A percentile compares a stretch with the other conserved stretches of the same genome.
Conservation (phyloP, 1,284 basidiomycete genomes). For the Papiliotrema terrestris region DNA sequence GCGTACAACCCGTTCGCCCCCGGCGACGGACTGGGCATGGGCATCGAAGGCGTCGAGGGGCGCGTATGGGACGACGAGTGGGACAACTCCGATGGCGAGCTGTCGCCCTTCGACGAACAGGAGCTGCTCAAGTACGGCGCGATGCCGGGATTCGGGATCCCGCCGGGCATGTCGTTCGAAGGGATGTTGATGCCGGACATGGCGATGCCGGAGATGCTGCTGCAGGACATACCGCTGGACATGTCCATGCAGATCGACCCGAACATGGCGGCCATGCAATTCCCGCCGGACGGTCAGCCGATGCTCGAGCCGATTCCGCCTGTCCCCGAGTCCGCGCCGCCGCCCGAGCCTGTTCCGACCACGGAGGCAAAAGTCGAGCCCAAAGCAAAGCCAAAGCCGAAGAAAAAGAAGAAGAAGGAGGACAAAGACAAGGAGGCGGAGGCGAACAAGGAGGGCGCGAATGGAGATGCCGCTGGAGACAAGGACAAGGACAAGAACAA, state of each 20-base stretch:
- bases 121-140: background rate
- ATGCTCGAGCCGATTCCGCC: background rate
- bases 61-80: slow-evolving; percentile 22
- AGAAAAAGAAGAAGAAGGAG: slow-evolving; percentile 7
- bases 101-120: slow-evolving; percentile 15
- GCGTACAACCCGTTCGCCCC: slow-evolving; percentile 47
- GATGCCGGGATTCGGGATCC: too few species aligned
- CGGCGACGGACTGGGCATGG: slow-evolving; percentile 34
- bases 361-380: background rate
- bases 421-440: slow-evolving; percentile 8
- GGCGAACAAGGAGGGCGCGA: slow-evolving; percentile 5
- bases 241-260: too few species aligned
- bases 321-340: background rate
- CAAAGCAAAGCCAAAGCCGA: slow-evolving; percentile 9
- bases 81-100: slow-evolving; percentile 22
- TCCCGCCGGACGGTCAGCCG: background rate
- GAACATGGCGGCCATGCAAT: too few species aligned
- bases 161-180: too few species aligned
- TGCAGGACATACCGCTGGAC: too few species aligned
- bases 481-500: slow-evolving; percentile 1
- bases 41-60: slow-evolving; percentile 23
- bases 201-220: too few species aligned
- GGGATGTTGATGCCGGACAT: too few species aligned
- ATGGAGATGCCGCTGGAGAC: too few species aligned
- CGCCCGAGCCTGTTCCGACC: slow-evolving; percentile 59